Conservation (phyloP, 1,139 yeast genomes). For the Taphrina wiesneri region DNA sequence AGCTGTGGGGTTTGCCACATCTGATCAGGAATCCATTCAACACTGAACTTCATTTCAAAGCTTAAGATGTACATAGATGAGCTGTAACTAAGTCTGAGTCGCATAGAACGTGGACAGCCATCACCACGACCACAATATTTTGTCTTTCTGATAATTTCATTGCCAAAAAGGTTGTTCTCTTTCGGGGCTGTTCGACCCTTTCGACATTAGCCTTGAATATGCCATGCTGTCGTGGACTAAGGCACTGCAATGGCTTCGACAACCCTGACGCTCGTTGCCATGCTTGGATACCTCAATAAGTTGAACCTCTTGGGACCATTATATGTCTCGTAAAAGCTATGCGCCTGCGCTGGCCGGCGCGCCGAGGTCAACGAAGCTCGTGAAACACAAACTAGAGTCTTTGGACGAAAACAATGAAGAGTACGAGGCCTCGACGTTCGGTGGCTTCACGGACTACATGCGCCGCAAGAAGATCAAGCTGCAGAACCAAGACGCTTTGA, state of each 20-base stretch:
- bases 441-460: conserved; percentile 70
- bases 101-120: too few species aligned
- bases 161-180: too few species aligned
- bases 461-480: conserved; percentile 67
- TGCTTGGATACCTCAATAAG: too few species aligned
- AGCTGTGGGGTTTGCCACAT: not conserved
- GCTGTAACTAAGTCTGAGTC: too few species aligned
- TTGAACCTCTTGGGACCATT: not conserved
- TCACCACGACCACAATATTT: too few species aligned
- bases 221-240: too few species aligned
- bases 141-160: too few species aligned
- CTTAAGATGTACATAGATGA: too few species aligned
- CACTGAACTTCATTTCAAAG: not conserved
- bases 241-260: too few species aligned
- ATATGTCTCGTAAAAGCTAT: conserved; percentile 19
- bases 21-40: not conserved
- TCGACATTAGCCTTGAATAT: too few species aligned
- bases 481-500: conserved; percentile 56
- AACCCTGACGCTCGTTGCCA: too few species aligned
- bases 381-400: conserved; percentile 5
- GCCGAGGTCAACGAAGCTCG: conserved; percentile 25
- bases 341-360: conserved; percentile 24
- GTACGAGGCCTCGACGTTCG: conserved; percentile 53
- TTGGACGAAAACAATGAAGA: conserved; percentile 40
- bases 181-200: too few species aligned